phyloP scores from a whole-genome alignment of 768 basidiomycete genomes.

The Russula vinacea region DNA sequence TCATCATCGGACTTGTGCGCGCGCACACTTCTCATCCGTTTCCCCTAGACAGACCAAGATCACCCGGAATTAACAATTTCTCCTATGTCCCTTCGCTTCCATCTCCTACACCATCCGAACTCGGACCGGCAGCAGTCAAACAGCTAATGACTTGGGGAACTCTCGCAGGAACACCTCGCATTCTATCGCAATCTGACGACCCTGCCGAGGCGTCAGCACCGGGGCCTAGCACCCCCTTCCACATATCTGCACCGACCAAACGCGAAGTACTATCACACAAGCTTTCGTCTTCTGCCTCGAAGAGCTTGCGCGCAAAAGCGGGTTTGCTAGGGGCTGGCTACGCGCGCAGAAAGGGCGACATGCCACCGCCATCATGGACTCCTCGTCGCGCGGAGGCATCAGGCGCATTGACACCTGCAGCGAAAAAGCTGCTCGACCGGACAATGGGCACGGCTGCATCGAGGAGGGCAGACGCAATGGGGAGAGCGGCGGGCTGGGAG shows the following conservation, averaged over 20 bases:
- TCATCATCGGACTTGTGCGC: background rate
- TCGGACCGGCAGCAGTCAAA: conserved; percentile 80
- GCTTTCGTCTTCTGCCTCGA: conserved; percentile 78
- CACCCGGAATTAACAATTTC: conserved; percentile 55
- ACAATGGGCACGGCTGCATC: conserved; percentile 61
- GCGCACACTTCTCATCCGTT: conserved; percentile 19
- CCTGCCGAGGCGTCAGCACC: conserved; percentile 41
- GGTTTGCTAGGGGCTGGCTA: conserved; percentile 49
- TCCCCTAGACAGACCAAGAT: conserved; percentile 57
- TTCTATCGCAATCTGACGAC: conserved; percentile 66
- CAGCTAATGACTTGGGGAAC: conserved; percentile 99
- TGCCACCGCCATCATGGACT: conserved; percentile 80
- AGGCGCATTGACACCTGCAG: conserved; percentile 85
- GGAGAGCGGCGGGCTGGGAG: conserved; percentile 56
- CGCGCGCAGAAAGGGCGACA: conserved; percentile 48
- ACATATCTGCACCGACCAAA: conserved; percentile 68
- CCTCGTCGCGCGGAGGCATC: conserved; percentile 69
- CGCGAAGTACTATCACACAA: conserved; percentile 80
- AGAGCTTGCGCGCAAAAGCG: conserved; percentile 76
- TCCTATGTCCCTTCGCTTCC: conserved; percentile 82
- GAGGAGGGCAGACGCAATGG: conserved; percentile 68
- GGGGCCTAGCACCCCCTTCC: conserved; percentile 65
- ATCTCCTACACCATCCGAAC: conserved; percentile 77
- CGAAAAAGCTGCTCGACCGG: conserved; percentile 66
- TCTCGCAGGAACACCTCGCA: conserved; percentile 84